Evolutionary conservation across 441 rosid genomes (phyloP).

Genomic region (Isatis lusitanica): DNA sequence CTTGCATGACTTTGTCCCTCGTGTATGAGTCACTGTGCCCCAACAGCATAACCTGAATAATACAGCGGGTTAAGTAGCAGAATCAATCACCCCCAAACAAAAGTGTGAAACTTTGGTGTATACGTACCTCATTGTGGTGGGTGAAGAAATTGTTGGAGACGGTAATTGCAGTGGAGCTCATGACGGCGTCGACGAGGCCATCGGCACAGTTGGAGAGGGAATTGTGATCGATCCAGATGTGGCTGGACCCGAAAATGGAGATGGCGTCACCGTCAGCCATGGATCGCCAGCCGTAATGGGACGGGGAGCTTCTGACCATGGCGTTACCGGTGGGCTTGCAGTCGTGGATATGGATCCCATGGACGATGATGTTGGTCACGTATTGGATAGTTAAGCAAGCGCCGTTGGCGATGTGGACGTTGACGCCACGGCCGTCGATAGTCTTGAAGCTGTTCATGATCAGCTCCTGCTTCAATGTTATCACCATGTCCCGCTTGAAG

Average conservation of each 20-base stretch:
- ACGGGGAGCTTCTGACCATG: conserved; percentile 53
- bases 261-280: conserved; percentile 57
- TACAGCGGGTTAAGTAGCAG: background rate
- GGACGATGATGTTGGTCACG: conserved; percentile 48
- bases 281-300: conserved; percentile 50
- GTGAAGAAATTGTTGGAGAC: conserved; percentile 53
- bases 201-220: conserved; percentile 54
- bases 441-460: conserved; percentile 61
- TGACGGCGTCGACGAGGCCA: conserved; percentile 53
- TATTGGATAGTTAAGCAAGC: conserved; percentile 53
- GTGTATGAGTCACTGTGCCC: conserved; percentile 57
- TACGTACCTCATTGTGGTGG: conserved; percentile 49
- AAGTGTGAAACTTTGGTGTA: background rate
- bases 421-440: conserved; percentile 53
- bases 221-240: conserved; percentile 57
- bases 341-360: conserved; percentile 51
- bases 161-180: conserved; percentile 56
- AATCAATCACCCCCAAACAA: background rate
- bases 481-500: conserved; percentile 58
- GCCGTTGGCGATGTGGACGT: conserved; percentile 56
- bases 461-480: conserved; percentile 48
- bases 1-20: conserved; percentile 58
- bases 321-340: conserved; percentile 55
- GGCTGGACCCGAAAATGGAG: conserved; percentile 47
- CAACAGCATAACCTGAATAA: conserved; percentile 47